Base-by-base conservation (phyloP, 2,329 filamentous ascomycete genomes). In the Arachnopeziza araneosa region DNA sequence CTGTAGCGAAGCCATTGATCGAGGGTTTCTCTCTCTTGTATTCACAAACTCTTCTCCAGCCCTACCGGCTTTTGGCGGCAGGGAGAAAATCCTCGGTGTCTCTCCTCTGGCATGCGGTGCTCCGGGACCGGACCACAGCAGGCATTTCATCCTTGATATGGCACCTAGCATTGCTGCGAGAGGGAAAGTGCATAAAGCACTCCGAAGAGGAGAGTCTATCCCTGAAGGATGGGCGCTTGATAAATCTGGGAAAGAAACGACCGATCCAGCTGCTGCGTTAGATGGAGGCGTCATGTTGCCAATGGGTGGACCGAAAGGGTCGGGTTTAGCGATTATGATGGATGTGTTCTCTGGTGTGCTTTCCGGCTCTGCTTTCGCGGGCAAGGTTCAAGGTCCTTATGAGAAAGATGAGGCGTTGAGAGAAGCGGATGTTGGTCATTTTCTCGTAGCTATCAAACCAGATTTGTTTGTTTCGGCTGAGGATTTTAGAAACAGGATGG, bases 231-330 rank as follows among this genome's bases (percentile, higher is more conserved):
- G 90, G 90, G 90, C 89, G 1, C 77, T 93, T 7, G 89, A 93
- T 72, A 79, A 76, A 0, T 82, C 92, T 19, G 90, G 90, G 0
- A 77, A 77, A 14, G 79, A 75, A n/a, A 91, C 89, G 0, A 83
- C 88, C 59, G 89, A 95, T 66, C 89, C 91, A 0, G 82, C 79
- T 1, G 80, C 79, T 22, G 91, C 90, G 0, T 75, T 95, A 10
- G 83, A 84, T 19, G 36, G 36, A 36, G 90, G 90, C 1, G 88
- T 93, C 2, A 93, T 95, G 90, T 75, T 93, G 22, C 90, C 90
- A 0, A 92, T 95, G 88, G 90, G 90, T 1, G 90, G 91, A 0
- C 89, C 90, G 0, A 95, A 95, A 73, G 91, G 91, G 0, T 90
- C 87, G 1, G 91, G 83, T 0, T 72, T 95, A 50, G 78, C 88